A percentile compares a stretch with the other conserved stretches of the same genome.
Evolutionary conservation across 1,284 basidiomycete genomes (phyloP).

Genomic region (Omphalotus olearius): DNA sequence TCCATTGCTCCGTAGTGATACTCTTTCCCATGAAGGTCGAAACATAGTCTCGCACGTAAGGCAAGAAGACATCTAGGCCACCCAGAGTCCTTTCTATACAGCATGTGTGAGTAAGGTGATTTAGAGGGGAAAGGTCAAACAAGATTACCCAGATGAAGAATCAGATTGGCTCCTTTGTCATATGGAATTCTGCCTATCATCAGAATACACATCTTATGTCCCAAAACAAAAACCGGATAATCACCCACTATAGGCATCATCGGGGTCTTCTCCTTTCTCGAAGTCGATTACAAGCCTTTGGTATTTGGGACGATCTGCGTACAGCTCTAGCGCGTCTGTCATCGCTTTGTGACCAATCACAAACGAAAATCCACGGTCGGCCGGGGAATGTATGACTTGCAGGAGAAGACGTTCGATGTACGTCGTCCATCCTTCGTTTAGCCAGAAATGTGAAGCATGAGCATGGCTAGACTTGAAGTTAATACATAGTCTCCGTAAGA

Average conservation of each 20-base stretch:
- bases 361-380: constrained; percentile 80
- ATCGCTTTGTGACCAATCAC: constrained; percentile 76
- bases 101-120: background rate
- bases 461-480: constrained; percentile 44
- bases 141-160: constrained; percentile 53
- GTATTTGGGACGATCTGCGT: constrained; percentile 64
- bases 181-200: constrained; percentile 40
- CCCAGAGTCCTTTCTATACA: constrained; percentile 73
- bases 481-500: background rate
- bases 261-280: constrained; percentile 80
- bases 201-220: background rate
- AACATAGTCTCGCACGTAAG: constrained; percentile 82
- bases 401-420: constrained; percentile 89
- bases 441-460: constrained; percentile 81
- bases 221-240: background rate
- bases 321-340: constrained; percentile 65
- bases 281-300: constrained; percentile 87
- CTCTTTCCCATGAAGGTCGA: constrained; percentile 76
- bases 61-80: constrained; percentile 82
- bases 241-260: constrained; percentile 66
- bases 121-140: background rate
- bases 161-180: constrained; percentile 48
- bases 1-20: constrained; percentile 89
- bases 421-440: constrained; percentile 93
- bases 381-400: constrained; percentile 69